Conservation (phyloP, 2,329 filamentous ascomycete genomes). For the Arthrinium puccinioides region DNA sequence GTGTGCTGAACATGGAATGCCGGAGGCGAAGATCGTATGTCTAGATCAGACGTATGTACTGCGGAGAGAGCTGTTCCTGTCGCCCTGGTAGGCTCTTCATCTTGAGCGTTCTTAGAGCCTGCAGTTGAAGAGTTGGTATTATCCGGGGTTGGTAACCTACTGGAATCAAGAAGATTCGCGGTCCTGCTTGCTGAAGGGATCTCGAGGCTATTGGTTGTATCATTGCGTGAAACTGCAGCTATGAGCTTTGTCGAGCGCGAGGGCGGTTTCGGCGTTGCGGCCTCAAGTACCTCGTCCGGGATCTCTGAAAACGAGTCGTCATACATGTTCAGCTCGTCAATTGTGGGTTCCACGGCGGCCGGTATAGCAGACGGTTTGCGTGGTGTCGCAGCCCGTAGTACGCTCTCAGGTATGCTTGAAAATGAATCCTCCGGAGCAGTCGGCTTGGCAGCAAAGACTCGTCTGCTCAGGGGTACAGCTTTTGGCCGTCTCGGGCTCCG, state of each 20-base stretch:
- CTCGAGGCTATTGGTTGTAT: too few species aligned
- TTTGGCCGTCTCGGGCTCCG: slow-evolving; percentile 29
- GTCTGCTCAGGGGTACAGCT: slow-evolving; percentile 23
- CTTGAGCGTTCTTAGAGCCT: slow-evolving; percentile 19
- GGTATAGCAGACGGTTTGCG: slow-evolving; percentile 15
- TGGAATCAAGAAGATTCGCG: slow-evolving; percentile 28
- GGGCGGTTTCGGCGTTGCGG: slow-evolving; percentile 35
- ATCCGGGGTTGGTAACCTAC: slow-evolving; percentile 45
- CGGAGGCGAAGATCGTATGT: slow-evolving; percentile 28
- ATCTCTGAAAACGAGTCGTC: slow-evolving; percentile 54
- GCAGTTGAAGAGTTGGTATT: slow-evolving; percentile 34
- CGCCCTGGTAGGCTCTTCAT: slow-evolving; percentile 10
- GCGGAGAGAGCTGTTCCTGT: slow-evolving; percentile 7
- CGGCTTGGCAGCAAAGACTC: slow-evolving; percentile 24
- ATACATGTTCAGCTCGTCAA: slow-evolving; percentile 27
- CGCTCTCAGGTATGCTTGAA: slow-evolving; percentile 25
- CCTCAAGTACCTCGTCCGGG: slow-evolving; percentile 40
- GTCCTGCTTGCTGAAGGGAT: slow-evolving; percentile 19
- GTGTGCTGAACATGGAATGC: neutral
- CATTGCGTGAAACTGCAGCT: too few species aligned
- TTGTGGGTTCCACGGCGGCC: slow-evolving; percentile 3
- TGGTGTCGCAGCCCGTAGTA: slow-evolving; percentile 23
- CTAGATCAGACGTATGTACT: slow-evolving; percentile 11
- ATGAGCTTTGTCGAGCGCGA: slow-evolving; percentile 7
- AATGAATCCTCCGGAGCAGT: slow-evolving; percentile 24